These are phyloP conservation scores for Debaryomyces prosopidis DNA, from an alignment of 805 yeast species.

Conservation along the genomic window DNA sequence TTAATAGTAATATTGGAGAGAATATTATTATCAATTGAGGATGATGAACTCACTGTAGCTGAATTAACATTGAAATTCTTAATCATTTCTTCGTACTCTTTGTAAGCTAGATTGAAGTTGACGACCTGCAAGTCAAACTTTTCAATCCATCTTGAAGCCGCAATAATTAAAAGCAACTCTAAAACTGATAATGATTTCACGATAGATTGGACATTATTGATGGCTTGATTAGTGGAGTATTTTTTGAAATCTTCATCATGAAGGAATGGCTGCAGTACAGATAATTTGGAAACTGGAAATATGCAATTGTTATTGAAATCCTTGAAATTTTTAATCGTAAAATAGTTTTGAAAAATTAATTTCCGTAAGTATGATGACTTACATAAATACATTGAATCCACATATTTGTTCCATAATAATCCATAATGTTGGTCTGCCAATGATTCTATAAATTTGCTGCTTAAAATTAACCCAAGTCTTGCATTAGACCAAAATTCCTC, in stretches of 20 bases:
- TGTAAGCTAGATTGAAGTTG: slow-evolving; percentile 74
- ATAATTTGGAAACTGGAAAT: slow-evolving; percentile 40
- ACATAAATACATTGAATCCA: slow-evolving; percentile 30
- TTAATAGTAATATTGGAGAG: slow-evolving; percentile 33
- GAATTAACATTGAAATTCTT: slow-evolving; percentile 41
- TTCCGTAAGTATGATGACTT: slow-evolving; percentile 17
- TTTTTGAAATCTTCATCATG: slow-evolving; percentile 22
- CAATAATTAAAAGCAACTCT: slow-evolving; percentile 69
- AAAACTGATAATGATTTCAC: slow-evolving; percentile 55
- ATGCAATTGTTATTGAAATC: slow-evolving; percentile 45
- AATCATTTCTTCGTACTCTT: slow-evolving; percentile 67
- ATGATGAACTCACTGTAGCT: slow-evolving; percentile 22
- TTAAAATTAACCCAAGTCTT: slow-evolving; percentile 34
- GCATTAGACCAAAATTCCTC: slow-evolving; percentile 55
- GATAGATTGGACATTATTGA: slow-evolving; percentile 26
- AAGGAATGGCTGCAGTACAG: slow-evolving; percentile 20
- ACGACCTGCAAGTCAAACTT: slow-evolving; percentile 59
- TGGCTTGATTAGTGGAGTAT: slow-evolving; percentile 21
- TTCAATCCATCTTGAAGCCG: slow-evolving; percentile 70
- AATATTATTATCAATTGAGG: slow-evolving; percentile 37
- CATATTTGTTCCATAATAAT: slow-evolving; percentile 45
- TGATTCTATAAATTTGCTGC: slow-evolving; percentile 12
- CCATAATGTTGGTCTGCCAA: slow-evolving; percentile 22
- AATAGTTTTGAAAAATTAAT: slow-evolving; percentile 40
- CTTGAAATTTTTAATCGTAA: slow-evolving; percentile 59